Evolutionary conservation across 257 asterid genomes (phyloP), one percentile per base, ranked within the genome.

Genomic region (Capsicum pubescens): DNA sequence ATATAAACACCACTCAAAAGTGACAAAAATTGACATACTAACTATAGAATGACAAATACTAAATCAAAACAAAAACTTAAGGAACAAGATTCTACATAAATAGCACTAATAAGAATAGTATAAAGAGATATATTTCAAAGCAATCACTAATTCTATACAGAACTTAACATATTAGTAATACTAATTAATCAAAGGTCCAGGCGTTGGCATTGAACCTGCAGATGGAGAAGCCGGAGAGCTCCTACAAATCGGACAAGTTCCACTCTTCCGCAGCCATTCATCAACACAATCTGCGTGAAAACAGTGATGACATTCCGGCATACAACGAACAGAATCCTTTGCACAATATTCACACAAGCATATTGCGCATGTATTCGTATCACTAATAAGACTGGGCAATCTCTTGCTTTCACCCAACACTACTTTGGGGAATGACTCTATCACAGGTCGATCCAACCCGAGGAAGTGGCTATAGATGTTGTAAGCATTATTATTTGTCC

Each of bases 221-320:
- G 32, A 26, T 26, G 19, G 44, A 39, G 74, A 13, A 35, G 17
- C 48, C 74, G 86, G 88, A 48, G 86, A 86, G 67, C 48, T 86
- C 15, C 88, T 79, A 83, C 88, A 86, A 60, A 86, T 69, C n/a
- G 88, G 88, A 55, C 88, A 86, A 44, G 83, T 83, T 6, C 68
- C 86, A 21, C 85, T 83, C 59, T 83, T 59, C 59, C 39, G 60
- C 35, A 86, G 74, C 88, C 88, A 86, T n/a, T 68, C 79, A 7
- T 86, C 88, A 36, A 86, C 80, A 42, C 88, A 86, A 26, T 63
- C 79, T 5, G 42, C 84, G 39, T 86, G 88, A 14, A 86, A 86
- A 54, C 86, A 86, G 12, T 86, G 88, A 66, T 58, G 61, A n/a
- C 88, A 86, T 3, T 84, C 86, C 4, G 88, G 88, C 5, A 86